These are phyloP conservation scores for Fagopyrum homotropicum DNA, from an alignment of 148 eudicot genomes.

Conservation along the genomic window DNA sequence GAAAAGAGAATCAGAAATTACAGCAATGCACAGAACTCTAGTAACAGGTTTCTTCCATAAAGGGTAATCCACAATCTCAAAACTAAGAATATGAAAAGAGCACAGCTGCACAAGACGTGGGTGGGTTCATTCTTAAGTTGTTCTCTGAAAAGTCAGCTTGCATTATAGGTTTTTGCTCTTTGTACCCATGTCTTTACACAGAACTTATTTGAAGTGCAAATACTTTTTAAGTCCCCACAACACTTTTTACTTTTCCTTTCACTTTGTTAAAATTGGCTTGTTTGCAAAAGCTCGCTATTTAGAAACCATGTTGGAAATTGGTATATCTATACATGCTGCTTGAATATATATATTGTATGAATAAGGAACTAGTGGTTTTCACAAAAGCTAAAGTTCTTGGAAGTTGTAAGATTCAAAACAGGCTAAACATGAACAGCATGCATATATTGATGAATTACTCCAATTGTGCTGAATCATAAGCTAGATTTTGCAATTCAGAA, in stretches of 20 bases:
- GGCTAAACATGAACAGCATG: not conserved
- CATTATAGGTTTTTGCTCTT: not conserved
- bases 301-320: not conserved
- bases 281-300: not conserved
- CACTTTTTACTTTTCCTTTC: not conserved
- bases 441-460: not conserved
- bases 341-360: not conserved
- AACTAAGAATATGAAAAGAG: not conserved
- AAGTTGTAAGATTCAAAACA: not conserved
- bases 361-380: not conserved
- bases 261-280: not conserved
- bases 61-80: not conserved
- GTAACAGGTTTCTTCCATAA: not conserved
- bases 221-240: not conserved
- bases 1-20: slow-evolving; percentile 18
- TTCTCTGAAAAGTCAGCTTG: not conserved
- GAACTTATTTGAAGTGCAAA: not conserved
- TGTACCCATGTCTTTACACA: not conserved
- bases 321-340: not conserved
- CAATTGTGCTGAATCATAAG: not conserved
- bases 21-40: not conserved
- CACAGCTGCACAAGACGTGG: not conserved
- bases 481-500: not conserved
- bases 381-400: not conserved
- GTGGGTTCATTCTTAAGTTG: not conserved